A percentile compares a stretch with the other conserved stretches of the same genome.
These are phyloP conservation scores for Leucosporidium yakuticum DNA, from an alignment of 768 basidiomycete genomes.

Conservation along the genomic window DNA sequence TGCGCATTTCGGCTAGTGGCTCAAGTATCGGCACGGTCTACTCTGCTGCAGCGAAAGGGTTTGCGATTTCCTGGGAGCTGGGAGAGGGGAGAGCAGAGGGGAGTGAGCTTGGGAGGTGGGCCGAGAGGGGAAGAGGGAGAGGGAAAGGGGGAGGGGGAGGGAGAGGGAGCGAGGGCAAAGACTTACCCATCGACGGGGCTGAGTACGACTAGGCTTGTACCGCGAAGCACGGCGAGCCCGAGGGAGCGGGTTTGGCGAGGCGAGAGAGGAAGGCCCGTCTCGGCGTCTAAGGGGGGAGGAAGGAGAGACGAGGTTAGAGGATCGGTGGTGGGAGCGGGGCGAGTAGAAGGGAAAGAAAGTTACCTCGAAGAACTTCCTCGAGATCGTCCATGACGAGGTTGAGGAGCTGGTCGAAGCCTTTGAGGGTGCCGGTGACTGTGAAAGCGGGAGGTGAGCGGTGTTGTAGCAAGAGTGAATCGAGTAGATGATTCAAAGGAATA, in stretches of 20 bases:
- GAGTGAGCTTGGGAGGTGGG: no score
- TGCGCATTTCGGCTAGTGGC: no score
- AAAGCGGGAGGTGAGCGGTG: background rate
- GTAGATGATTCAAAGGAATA: no score
- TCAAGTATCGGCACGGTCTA: no score
- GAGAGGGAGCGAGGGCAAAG: background rate
- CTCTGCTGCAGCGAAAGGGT: conserved; percentile 20
- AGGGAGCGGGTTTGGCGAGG: conserved; percentile 46
- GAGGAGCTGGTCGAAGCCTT: conserved; percentile 92
- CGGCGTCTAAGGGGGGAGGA: conserved; percentile 54
- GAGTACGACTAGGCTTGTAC: conserved; percentile 87
- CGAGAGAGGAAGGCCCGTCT: conserved; percentile 48
- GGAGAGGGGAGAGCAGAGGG: background rate
- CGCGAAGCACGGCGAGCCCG: conserved; percentile 82
- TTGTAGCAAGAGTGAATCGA: background rate
- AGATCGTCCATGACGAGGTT: conserved; percentile 97
- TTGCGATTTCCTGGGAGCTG: conserved; percentile 29
- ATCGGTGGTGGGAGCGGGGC: background rate
- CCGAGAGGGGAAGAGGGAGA: background rate
- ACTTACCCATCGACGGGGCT: conserved; percentile 82
- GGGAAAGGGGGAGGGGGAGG: background rate
- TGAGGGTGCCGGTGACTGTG: conserved; percentile 79
- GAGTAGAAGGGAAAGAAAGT: no score
- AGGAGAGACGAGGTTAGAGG: conserved; percentile 7
- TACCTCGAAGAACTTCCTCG: conserved; percentile 70